phyloP scores from a whole-genome alignment of 2,329 filamentous ascomycete genomes.

The Aspergillus costaricaensis region DNA sequence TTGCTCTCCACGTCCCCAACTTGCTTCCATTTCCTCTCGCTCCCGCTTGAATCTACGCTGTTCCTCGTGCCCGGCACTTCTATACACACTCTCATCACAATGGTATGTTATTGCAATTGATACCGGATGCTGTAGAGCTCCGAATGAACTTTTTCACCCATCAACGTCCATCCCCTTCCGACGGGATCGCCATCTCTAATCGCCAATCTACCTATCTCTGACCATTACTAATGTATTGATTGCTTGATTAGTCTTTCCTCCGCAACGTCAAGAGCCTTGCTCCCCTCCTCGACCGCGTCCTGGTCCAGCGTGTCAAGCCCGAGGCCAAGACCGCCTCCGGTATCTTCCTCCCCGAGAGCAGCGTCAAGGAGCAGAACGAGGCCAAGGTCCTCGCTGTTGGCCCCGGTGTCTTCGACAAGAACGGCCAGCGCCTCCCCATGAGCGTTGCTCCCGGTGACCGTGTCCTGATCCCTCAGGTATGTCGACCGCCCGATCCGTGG shows the following conservation, averaged over 20 bases:
- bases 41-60: slow-evolving; percentile 4
- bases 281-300: slow-evolving; percentile 94
- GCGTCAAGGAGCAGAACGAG: slow-evolving; percentile 98
- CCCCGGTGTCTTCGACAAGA: slow-evolving; percentile 81
- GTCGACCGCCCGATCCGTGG: slow-evolving; percentile 31
- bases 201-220: neutral
- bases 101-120: slow-evolving; percentile 25
- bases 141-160: slow-evolving; percentile 13
- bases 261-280: slow-evolving; percentile 94
- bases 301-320: slow-evolving; percentile 96
- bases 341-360: slow-evolving; percentile 96
- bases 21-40: slow-evolving; percentile 16
- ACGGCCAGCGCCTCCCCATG: slow-evolving; percentile 84
- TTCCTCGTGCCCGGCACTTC: slow-evolving; percentile 15
- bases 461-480: slow-evolving; percentile 91
- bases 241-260: slow-evolving; percentile 58
- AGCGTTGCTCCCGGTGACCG: slow-evolving; percentile 82
- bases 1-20: slow-evolving; percentile 29
- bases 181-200: neutral
- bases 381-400: slow-evolving; percentile 94
- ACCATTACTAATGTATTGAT: neutral
- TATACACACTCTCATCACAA: slow-evolving; percentile 19
- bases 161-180: neutral
- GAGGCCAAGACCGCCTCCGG: slow-evolving; percentile 94
- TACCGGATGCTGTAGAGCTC: neutral